phyloP scores from a whole-genome alignment of 176 grass and related monocot species.

The Saccharum officinarum region DNA sequence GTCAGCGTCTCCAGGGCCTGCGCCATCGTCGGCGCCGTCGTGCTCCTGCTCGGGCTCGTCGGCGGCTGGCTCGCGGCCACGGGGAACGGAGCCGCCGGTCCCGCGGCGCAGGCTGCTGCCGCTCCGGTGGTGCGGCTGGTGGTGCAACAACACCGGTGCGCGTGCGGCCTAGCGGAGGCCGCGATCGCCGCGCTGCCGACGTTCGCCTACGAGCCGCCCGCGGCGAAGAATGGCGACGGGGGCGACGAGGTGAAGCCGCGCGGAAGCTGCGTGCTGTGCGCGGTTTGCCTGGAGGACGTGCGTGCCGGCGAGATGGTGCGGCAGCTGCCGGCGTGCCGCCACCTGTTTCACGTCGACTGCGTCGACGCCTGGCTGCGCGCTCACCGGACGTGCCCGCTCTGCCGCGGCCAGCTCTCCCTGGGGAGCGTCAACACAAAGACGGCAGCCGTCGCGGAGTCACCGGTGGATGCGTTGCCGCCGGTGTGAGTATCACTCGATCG shows the following conservation, averaged over 20 bases:
- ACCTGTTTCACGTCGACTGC: conserved; percentile 60
- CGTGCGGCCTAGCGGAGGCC: conserved; percentile 12
- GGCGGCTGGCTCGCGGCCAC: conserved; percentile 21
- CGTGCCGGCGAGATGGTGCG: conserved; percentile 37
- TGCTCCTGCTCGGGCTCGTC: conserved; percentile 30
- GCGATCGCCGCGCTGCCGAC: conserved; percentile 19
- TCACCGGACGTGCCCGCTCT: conserved; percentile 50
- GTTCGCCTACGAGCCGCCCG: conserved; percentile 24
- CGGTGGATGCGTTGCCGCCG: neutral
- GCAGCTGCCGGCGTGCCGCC: conserved; percentile 44
- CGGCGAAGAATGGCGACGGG: neutral
- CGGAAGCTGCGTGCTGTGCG: conserved; percentile 13
- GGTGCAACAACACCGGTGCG: neutral
- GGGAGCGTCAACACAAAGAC: neutral
- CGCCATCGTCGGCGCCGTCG: neutral
- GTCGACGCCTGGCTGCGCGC: conserved; percentile 54
- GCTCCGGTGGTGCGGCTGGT: neutral
- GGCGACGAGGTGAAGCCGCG: neutral
- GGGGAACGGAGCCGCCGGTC: neutral
- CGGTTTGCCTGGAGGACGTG: conserved; percentile 52
- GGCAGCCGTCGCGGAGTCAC: neutral
- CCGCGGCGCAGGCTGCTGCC: neutral
- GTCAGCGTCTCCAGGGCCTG: neutral
- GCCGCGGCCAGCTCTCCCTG: conserved; percentile 31
- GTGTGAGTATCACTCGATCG: neutral